Conservation (phyloP, 441 rosid genomes). For the Populus hybrid region DNA sequence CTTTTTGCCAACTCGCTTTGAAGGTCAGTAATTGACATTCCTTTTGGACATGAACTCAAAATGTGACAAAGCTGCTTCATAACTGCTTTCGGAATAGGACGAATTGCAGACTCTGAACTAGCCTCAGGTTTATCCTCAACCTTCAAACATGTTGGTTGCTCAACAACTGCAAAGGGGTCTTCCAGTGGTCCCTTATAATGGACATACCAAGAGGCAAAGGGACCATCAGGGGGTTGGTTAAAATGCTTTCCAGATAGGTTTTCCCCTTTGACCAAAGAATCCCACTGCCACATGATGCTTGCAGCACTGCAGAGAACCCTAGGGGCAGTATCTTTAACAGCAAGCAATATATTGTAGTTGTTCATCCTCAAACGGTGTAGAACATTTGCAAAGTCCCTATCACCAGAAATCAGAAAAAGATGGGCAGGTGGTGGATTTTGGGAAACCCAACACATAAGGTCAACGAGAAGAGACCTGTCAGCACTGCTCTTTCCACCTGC, state of each 20-base stretch:
- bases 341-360: slow-evolving; percentile 88
- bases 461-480: slow-evolving; percentile 65
- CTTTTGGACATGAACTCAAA: slow-evolving; percentile 50
- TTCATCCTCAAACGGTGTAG: slow-evolving; percentile 79
- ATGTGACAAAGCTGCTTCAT: slow-evolving; percentile 45
- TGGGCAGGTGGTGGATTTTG: slow-evolving; percentile 95
- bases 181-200: slow-evolving; percentile 59
- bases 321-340: slow-evolving; percentile 42
- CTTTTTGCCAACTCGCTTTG: slow-evolving; percentile 48
- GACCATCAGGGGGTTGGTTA: slow-evolving; percentile 95
- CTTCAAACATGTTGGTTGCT: slow-evolving; percentile 24
- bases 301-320: slow-evolving; percentile 79
- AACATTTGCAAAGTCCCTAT: slow-evolving; percentile 56
- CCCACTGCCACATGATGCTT: slow-evolving; percentile 90
- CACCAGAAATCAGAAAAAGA: slow-evolving; percentile 75
- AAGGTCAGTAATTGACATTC: slow-evolving; percentile 47
- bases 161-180: slow-evolving; percentile 53
- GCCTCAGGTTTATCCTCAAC: slow-evolving; percentile 30
- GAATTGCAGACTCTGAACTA: slow-evolving; percentile 27
- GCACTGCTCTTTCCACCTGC: slow-evolving; percentile 85
- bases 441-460: slow-evolving; percentile 74
- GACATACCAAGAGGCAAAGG: slow-evolving; percentile 89
- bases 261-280: slow-evolving; percentile 47
- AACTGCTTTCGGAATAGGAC: slow-evolving; percentile 48
- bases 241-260: slow-evolving; percentile 47